A percentile compares a stretch with the other conserved stretches of the same genome.
These are phyloP conservation scores for Wallacemonas sp. DNA, from an alignment of 208 protist genomes.

Conservation along the genomic window DNA sequence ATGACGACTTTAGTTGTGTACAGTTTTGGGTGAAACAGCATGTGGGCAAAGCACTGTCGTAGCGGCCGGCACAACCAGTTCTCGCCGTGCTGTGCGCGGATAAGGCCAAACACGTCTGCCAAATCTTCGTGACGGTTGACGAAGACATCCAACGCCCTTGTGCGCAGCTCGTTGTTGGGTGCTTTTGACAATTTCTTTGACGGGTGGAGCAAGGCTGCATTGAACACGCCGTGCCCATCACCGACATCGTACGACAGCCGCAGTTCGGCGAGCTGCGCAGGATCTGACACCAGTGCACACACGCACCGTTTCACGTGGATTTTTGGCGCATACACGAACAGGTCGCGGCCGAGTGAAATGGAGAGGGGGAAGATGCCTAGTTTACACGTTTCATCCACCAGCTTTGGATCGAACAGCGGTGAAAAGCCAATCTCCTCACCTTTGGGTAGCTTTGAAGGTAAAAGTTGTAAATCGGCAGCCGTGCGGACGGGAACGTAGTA, in stretches of 20 bases:
- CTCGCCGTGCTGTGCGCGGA: slow-evolving; percentile 71
- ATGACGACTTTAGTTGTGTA: slow-evolving; percentile 73
- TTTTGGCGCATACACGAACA: slow-evolving; percentile 68
- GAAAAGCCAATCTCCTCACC: slow-evolving; percentile 63
- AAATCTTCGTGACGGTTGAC: slow-evolving; percentile 74
- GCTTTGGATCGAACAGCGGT: slow-evolving; percentile 53
- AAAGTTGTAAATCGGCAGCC: slow-evolving; percentile 35
- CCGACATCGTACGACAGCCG: slow-evolving; percentile 31
- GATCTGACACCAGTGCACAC: slow-evolving; percentile 24
- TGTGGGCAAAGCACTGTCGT: slow-evolving; percentile 61
- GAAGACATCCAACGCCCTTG: slow-evolving; percentile 51
- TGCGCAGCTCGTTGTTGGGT: slow-evolving; percentile 18
- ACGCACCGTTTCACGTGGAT: slow-evolving; percentile 55
- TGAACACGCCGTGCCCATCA: slow-evolving; percentile 25
- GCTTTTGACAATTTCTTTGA: slow-evolving; percentile 42
- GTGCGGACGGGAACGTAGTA: slow-evolving; percentile 30
- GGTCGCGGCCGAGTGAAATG: slow-evolving; percentile 13
- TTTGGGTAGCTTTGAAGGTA: slow-evolving; percentile 24
- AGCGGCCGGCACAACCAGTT: slow-evolving; percentile 82
- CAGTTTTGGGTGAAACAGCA: slow-evolving; percentile 52
- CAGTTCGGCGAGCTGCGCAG: slow-evolving; percentile 19
- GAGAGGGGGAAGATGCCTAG: slow-evolving; percentile 76
- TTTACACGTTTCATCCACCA: slow-evolving; percentile 70
- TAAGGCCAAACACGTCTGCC: slow-evolving; percentile 50
- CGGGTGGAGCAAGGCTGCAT: slow-evolving; percentile 24